These are phyloP conservation scores for Pinus albicaulis DNA, from an alignment of 75 land plant species.

Conservation along the genomic window DNA sequence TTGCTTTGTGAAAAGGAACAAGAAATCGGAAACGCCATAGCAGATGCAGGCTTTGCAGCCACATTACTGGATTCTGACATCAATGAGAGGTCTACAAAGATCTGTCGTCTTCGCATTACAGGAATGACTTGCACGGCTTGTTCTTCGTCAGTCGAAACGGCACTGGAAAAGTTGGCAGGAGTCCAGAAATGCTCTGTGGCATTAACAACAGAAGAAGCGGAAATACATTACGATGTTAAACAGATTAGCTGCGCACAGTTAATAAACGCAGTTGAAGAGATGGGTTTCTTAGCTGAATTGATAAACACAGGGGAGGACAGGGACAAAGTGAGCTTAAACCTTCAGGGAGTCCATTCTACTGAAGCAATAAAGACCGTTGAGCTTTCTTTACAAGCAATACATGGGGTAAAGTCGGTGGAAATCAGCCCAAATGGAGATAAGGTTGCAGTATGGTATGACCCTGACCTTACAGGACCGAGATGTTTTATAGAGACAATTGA, in stretches of 20 bases:
- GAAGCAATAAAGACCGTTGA: slow-evolving; percentile 17
- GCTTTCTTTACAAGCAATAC: slow-evolving; percentile 14
- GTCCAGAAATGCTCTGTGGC: slow-evolving; percentile 60
- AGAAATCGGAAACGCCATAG: slow-evolving; percentile 55
- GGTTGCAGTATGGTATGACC: slow-evolving; percentile 25
- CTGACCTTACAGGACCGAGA: slow-evolving; percentile 34
- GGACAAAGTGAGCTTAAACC: slow-evolving; percentile 6
- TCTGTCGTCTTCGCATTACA: slow-evolving; percentile 55
- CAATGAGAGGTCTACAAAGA: slow-evolving; percentile 13
- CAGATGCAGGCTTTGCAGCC: slow-evolving; percentile 73
- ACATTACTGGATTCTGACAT: slow-evolving; percentile 30
- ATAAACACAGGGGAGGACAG: slow-evolving; percentile 18
- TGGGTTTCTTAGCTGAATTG: slow-evolving; percentile 29
- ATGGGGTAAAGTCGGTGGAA: slow-evolving; percentile 26
- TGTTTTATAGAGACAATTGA: slow-evolving; percentile 19
- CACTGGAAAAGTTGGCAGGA: slow-evolving; percentile 41
- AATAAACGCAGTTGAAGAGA: slow-evolving; percentile 14
- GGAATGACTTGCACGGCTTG: slow-evolving; percentile 87
- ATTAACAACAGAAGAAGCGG: slow-evolving; percentile 75
- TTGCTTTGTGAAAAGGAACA: slow-evolving; percentile 43
- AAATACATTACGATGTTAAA: slow-evolving; percentile 57
- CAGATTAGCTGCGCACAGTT: slow-evolving; percentile 29
- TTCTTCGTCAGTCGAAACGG: slow-evolving; percentile 57
- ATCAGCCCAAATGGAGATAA: slow-evolving; percentile 8
- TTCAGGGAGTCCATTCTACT: slow-evolving; percentile 10